Evolutionary conservation across 345 rosid species (phyloP).

Genomic region (Rhodomyrtus tomentosa): DNA sequence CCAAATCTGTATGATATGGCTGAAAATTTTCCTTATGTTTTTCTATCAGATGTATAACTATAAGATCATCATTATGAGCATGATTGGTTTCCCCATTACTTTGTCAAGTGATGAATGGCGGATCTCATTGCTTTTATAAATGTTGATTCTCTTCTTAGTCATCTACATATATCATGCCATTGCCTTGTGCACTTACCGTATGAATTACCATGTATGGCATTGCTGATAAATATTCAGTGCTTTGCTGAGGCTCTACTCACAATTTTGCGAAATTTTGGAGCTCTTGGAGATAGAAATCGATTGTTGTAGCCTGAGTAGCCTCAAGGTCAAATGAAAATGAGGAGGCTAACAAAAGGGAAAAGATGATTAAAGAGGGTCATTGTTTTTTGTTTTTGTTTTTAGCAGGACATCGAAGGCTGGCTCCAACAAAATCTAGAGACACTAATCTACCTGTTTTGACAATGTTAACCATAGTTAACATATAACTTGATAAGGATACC

Average conservation of each 20-base stretch:
- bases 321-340: no score
- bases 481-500: no score
- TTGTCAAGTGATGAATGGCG: background rate
- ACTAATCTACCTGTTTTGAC: no score
- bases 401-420: no score
- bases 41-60: background rate
- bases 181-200: background rate
- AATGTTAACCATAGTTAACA: no score
- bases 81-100: background rate
- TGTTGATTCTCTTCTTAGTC: background rate
- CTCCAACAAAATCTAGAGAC: no score
- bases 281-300: background rate
- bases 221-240: background rate
- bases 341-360: no score
- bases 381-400: no score
- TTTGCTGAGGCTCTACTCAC: background rate
- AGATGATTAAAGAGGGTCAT: no score
- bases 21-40: background rate
- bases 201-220: background rate
- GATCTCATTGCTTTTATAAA: background rate
- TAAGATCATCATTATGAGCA: background rate
- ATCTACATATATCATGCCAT: background rate
- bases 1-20: background rate
- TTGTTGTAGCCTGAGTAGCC: background rate
- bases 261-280: background rate